Base-by-base conservation (phyloP, 1,284 basidiomycete genomes). In the Cryptococcus sp. region DNA sequence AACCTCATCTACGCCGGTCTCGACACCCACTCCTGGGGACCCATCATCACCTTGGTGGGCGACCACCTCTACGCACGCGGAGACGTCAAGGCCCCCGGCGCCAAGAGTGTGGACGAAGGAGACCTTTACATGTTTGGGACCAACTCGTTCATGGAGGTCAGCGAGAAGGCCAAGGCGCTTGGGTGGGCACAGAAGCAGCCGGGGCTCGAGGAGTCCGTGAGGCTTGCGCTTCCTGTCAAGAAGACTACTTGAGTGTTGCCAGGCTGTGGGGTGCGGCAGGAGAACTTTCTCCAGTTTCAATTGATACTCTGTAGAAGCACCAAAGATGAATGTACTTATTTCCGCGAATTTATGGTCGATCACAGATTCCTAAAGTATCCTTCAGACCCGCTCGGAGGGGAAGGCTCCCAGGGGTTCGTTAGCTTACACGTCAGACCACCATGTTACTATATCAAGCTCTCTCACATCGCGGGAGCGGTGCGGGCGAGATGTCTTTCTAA, bases 61-160 rank as follows among this genome's bases (percentile, higher is more conserved):
- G 59, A 63, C 37, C 52, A 24, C 3, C 50, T 63, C 5, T 33
- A 55, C 21, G 55, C 61, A 15, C 43, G 61, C 8, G 61, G 61
- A 9, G 61, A 63, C 21, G 55, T 59, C 42, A 18, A 43, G 7
- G 38, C 52, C 18, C 13, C 50, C 8, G 59, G 59, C 8, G 61
- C 59, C 6, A 54, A 46, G 20, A 58, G 59, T 33, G 50, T 63
- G 1, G 50, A 45, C 13, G 61, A 63, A 23, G 61, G 56, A 2
- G 61, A 63, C 23, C 36, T 55, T 49, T 63, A 55, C 53, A 63
- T 63, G 61, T 63, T 63, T 46, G 61, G 61, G 9, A 54, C 53
- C 43, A 63, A 58, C 46, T 63, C 61, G 12, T 63, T 57, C 43
- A 57, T 63, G 61, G 39, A 24, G 20, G 54, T 61, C 35, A 63